Percentiles rank a stretch among this genome's conserved stretches.
phyloP scores from a whole-genome alignment of 1,284 basidiomycete species.

The Naganishia sp. region DNA sequence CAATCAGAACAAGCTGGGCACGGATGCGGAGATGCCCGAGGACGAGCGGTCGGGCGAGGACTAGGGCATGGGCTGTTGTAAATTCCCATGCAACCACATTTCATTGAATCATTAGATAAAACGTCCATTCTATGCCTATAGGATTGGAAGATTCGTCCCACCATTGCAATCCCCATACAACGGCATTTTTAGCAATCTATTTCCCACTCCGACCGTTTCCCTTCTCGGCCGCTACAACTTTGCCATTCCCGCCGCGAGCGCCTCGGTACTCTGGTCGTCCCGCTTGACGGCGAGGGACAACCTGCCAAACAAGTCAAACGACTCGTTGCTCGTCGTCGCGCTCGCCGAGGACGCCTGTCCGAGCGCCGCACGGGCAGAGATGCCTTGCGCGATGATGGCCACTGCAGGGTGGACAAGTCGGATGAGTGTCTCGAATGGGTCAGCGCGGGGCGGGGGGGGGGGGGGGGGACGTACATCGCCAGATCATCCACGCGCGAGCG shows the following conservation, averaged over 20 bases:
- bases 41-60: slow-evolving; percentile 11
- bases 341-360: slow-evolving; percentile 83
- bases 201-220: no score
- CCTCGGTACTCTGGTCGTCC: slow-evolving; percentile 4
- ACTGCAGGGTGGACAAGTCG: slow-evolving; percentile 57
- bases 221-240: not conserved
- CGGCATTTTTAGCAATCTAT: no score
- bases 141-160: no score
- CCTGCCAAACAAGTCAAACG: slow-evolving; percentile 67
- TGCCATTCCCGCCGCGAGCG: not conserved
- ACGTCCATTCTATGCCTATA: no score
- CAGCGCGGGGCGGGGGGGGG: not conserved
- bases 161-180: no score
- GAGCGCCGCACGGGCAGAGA: slow-evolving; percentile 80
- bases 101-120: no score
- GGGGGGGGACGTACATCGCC: slow-evolving; percentile 63
- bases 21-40: slow-evolving; percentile 15
- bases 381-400: slow-evolving; percentile 86
- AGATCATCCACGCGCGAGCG: slow-evolving; percentile 74
- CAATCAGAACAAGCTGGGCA: slow-evolving; percentile 27
- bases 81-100: no score
- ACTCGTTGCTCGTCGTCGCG: slow-evolving; percentile 61
- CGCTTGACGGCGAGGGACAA: slow-evolving; percentile 56
- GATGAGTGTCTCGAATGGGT: slow-evolving; percentile 3
- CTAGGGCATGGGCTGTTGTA: not conserved